Percentiles rank a stretch among this genome's conserved stretches.
Evolutionary conservation across 192 early-diverging fungal genomes (phyloP).

Genomic region (Rhizophlyctis rosea): DNA sequence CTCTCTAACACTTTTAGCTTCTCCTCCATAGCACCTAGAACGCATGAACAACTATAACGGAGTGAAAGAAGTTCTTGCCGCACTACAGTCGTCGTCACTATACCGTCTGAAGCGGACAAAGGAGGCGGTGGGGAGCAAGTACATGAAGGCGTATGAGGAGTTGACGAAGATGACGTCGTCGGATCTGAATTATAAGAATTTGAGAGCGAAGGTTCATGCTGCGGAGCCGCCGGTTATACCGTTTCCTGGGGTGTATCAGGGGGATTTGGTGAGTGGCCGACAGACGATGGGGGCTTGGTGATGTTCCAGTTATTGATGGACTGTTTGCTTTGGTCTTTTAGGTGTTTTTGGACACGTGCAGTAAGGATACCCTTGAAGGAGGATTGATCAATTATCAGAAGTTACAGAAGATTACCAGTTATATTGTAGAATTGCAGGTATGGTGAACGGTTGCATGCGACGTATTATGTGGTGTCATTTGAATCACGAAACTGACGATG

Average conservation of each 20-base stretch:
- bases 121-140: conserved; percentile 40
- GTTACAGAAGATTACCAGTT: conserved; percentile 51
- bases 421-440: conserved; percentile 53
- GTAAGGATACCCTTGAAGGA: conserved; percentile 47
- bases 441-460: conserved; percentile 1
- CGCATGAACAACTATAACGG: conserved; percentile 59
- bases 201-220: conserved; percentile 47
- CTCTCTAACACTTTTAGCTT: no score
- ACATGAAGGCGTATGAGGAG: conserved; percentile 44
- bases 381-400: conserved; percentile 55
- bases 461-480: neutral
- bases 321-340: neutral
- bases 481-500: neutral
- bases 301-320: neutral
- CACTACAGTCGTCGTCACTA: conserved; percentile 48
- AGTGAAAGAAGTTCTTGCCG: conserved; percentile 56
- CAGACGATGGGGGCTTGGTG: neutral
- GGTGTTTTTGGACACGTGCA: conserved; percentile 52
- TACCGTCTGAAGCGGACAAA: conserved; percentile 59
- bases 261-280: conserved; percentile 41
- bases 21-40: conserved; percentile 29
- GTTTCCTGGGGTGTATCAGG: conserved; percentile 58
- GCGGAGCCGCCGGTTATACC: conserved; percentile 56
- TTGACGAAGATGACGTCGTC: conserved; percentile 42
- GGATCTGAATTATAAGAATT: conserved; percentile 56